A percentile compares a stretch with the other conserved stretches of the same genome.
phyloP scores from a whole-genome alignment of 305 asterid genomes.

The Lippia alba region DNA sequence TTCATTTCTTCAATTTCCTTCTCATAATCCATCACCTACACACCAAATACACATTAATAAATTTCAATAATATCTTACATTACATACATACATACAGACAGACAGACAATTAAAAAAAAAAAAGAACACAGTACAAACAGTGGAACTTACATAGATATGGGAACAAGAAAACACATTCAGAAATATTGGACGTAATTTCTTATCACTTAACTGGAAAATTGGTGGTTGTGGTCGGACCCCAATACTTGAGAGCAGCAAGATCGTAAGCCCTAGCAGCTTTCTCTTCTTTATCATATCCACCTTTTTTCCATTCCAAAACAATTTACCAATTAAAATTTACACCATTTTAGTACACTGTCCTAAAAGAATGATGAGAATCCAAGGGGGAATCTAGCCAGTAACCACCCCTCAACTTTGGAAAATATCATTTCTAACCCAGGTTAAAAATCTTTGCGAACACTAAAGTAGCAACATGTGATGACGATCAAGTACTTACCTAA shows the following conservation, averaged over 20 bases:
- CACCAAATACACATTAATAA: background rate
- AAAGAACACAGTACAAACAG: background rate
- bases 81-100: too few species aligned
- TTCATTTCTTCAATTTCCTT: slow-evolving; percentile 83
- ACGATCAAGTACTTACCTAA: slow-evolving; percentile 65
- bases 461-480: slow-evolving; percentile 24
- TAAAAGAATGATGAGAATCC: slow-evolving; percentile 49
- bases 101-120: too few species aligned
- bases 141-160: background rate
- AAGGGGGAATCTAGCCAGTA: slow-evolving; percentile 39
- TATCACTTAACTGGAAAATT: slow-evolving; percentile 68
- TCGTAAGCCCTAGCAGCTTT: slow-evolving; percentile 96
- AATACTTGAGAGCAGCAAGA: slow-evolving; percentile 95
- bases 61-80: background rate
- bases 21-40: slow-evolving; percentile 64
- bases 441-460: slow-evolving; percentile 10
- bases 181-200: background rate
- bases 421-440: background rate
- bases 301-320: slow-evolving; percentile 38
- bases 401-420: background rate
- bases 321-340: slow-evolving; percentile 25
- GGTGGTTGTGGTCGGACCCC: slow-evolving; percentile 96
- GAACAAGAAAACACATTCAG: background rate
- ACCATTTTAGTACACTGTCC: slow-evolving; percentile 20
- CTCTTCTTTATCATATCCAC: slow-evolving; percentile 95